Percentiles rank a stretch among this genome's conserved stretches.
phyloP scores from a whole-genome alignment of 176 grass and related monocot species.

The Saccharum spontaneum region DNA sequence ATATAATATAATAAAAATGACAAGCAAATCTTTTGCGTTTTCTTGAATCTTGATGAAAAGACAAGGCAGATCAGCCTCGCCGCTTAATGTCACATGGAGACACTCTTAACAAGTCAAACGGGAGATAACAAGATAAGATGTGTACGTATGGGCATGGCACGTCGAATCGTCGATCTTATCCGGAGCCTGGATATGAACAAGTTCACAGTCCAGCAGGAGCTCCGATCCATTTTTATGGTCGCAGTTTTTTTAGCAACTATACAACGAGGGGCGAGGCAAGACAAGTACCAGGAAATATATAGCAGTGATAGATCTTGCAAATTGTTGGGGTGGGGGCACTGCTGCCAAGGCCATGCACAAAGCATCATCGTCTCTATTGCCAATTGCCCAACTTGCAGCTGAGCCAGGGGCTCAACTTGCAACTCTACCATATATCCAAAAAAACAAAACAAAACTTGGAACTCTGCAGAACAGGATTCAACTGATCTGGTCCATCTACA shows the following conservation, averaged over 20 bases:
- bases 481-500: neutral
- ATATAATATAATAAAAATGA: neutral
- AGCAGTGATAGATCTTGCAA: neutral
- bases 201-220: neutral
- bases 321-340: neutral
- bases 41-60: neutral
- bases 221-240: neutral
- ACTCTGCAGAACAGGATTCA: neutral
- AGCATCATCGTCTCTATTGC: neutral
- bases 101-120: neutral
- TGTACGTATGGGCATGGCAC: slow-evolving; percentile 18
- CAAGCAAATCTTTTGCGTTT: neutral
- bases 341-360: slow-evolving; percentile 3
- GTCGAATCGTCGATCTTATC: slow-evolving; percentile 6
- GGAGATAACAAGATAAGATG: slow-evolving; percentile 9
- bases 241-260: neutral
- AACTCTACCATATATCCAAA: neutral
- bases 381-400: neutral
- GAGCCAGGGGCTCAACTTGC: neutral
- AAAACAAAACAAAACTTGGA: neutral
- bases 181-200: neutral
- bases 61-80: neutral
- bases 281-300: too few relatives aligned
- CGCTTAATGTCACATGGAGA: neutral
- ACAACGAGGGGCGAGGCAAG: too few relatives aligned